phyloP scores from a whole-genome alignment of 805 yeast species.

The Schwanniomyces occidentalis region DNA sequence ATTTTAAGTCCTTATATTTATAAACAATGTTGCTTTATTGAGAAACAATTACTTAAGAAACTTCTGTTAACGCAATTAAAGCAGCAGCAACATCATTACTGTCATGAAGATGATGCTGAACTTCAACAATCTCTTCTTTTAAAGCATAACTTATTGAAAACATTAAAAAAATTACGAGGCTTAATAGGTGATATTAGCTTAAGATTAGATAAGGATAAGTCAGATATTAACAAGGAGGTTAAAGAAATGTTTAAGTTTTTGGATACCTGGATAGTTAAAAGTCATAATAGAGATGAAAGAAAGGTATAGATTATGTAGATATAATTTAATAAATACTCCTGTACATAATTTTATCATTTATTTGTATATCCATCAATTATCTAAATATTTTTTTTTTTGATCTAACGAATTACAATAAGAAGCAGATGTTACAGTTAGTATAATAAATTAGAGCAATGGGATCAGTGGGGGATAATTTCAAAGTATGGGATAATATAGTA shows the following conservation, averaged over 20 bases:
- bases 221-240: constrained; percentile 22
- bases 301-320: constrained; percentile 6
- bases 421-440: neutral
- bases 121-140: no score
- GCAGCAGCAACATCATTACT: constrained; percentile 6
- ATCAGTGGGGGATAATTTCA: constrained; percentile 6
- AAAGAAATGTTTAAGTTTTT: constrained; percentile 23
- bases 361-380: constrained; percentile 8
- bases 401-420: neutral
- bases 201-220: constrained; percentile 32
- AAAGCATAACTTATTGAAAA: neutral
- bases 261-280: constrained; percentile 23
- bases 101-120: no score
- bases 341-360: neutral
- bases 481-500: constrained; percentile 6
- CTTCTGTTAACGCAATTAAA: constrained; percentile 1
- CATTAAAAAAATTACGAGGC: constrained; percentile 20
- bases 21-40: constrained; percentile 32
- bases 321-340: no score
- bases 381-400: constrained; percentile 1
- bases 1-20: constrained; percentile 34
- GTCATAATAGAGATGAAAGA: constrained; percentile 8
- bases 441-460: constrained; percentile 4
- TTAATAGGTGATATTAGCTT: constrained; percentile 37
- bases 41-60: constrained; percentile 19